Evolutionary conservation across 148 eudicot species (phyloP), one percentile per base, ranked within the genome.

Genomic region (Rhododendron henanense): DNA sequence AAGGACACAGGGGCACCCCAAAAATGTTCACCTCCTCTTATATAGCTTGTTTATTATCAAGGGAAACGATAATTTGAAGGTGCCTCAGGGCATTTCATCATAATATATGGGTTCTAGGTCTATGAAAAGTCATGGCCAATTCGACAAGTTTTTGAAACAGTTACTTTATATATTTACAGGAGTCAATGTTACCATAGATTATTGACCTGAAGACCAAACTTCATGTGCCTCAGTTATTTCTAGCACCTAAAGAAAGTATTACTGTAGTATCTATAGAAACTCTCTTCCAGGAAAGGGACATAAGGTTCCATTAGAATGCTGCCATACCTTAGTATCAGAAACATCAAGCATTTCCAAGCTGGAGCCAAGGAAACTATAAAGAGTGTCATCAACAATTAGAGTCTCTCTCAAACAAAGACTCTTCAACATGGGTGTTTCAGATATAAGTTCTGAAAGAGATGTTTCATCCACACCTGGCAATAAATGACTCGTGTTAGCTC

Each of bases 301-400:
- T 33, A 82, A 16, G 76, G 75, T 33, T 73, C 25, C 71, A 59
- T 83, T 15, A 75, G 39, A 82, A 65, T 79, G 84, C 80, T 73
- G 83, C 75, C 94, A 84, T 65, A 96, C 99, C 98, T 88, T 88
- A 51, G 97, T 94, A 88, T 92, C 88, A 81, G 96, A 93, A 88
- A 96, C 93, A 90, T 95, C 95, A 87, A 96, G 98, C 93, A 90
- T 90, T 91, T 95, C 94, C 89, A 96, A 90, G 81, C 91, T 90
- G 65, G 85, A 89, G 74, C 99, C 98, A 83, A 84, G 81, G 83
- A 94, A 93, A 41, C 83, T 87, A 89, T 83, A 86, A 44, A 96
- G 88, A 75, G 91, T 90, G 25, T 85, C 76, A 63, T 93, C 96
- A 85, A 76, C 91, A 67, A 90, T 87, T 48, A 82, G 84, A 87